phyloP scores from a whole-genome alignment of 805 yeast genomes.

The Kuraishia hungarica region DNA sequence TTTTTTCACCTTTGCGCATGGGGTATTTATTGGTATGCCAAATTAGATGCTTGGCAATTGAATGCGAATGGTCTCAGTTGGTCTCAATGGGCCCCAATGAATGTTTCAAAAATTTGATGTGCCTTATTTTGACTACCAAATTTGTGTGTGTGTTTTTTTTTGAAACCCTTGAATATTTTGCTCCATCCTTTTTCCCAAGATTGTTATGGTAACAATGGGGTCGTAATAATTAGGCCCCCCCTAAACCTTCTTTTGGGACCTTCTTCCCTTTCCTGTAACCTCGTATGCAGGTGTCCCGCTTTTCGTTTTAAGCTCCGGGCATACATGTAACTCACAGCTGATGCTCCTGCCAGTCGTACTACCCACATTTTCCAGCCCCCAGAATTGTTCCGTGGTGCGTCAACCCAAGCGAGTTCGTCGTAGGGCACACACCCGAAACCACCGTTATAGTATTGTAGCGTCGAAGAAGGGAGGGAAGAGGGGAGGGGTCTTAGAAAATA shows the following conservation, averaged over 20 bases:
- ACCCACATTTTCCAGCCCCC: neutral
- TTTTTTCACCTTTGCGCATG: neutral
- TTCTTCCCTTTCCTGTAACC: neutral
- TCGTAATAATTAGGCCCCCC: neutral
- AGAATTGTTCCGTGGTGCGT: neutral
- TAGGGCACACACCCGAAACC: neutral
- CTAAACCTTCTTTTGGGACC: neutral
- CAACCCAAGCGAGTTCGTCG: neutral
- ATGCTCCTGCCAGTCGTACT: neutral
- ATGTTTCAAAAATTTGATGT: too few relatives aligned
- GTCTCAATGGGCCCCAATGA: too few relatives aligned
- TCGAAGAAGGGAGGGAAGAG: neutral
- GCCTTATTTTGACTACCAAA: too few relatives aligned
- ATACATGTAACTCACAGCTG: neutral
- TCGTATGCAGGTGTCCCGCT: neutral
- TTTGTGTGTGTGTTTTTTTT: too few relatives aligned
- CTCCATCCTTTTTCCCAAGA: neutral
- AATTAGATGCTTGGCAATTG: too few relatives aligned
- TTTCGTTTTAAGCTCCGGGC: neutral
- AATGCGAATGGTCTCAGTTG: too few relatives aligned
- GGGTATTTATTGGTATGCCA: neutral
- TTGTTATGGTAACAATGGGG: too few relatives aligned
- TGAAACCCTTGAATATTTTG: neutral
- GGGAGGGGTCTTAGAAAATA: too few relatives aligned
- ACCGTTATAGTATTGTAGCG: neutral